Conservation (phyloP, 2,329 filamentous ascomycete genomes). For the Monosporascus sp. region DNA sequence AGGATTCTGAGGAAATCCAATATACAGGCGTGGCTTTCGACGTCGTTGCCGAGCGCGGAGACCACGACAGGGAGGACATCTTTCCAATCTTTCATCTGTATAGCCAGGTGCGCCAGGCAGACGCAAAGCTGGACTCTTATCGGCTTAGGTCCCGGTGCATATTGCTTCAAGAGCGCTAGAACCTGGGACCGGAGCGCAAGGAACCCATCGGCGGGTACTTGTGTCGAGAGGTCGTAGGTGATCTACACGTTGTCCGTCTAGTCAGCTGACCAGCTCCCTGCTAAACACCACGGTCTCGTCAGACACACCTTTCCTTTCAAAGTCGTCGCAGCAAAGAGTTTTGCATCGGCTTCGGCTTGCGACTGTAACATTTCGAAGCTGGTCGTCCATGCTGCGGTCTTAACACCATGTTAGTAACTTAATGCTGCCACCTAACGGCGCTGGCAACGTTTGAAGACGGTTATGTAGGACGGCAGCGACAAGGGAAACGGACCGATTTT, state of each 20-base stretch:
- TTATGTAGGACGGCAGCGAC: conserved; percentile 16
- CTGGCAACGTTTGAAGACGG: conserved; percentile 19
- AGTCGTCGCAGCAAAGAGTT: conserved; percentile 93
- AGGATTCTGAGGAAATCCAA: conserved; percentile 95
- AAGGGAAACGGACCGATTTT: conserved; percentile 73
- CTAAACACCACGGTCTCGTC: conserved; percentile 2
- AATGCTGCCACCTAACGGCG: neutral
- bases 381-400: conserved; percentile 88
- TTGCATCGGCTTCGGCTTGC: conserved; percentile 74
- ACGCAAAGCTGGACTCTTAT: conserved; percentile 91
- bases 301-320: conserved; percentile 87
- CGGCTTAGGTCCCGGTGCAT: conserved; percentile 74
- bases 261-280: conserved; percentile 13
- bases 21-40: conserved; percentile 77
- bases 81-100: conserved; percentile 95
- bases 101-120: conserved; percentile 87
- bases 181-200: conserved; percentile 78
- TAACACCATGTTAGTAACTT: conserved; percentile 18
- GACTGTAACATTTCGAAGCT: conserved; percentile 85
- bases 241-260: conserved; percentile 55
- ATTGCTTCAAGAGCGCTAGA: conserved; percentile 74
- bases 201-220: conserved; percentile 73
- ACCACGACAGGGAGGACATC: conserved; percentile 83
- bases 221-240: conserved; percentile 83
- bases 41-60: conserved; percentile 68